Percentiles rank a stretch among this genome's conserved stretches.
Conservation (phyloP, 2,329 filamentous ascomycete genomes). For the Diaporthe australafricana region DNA sequence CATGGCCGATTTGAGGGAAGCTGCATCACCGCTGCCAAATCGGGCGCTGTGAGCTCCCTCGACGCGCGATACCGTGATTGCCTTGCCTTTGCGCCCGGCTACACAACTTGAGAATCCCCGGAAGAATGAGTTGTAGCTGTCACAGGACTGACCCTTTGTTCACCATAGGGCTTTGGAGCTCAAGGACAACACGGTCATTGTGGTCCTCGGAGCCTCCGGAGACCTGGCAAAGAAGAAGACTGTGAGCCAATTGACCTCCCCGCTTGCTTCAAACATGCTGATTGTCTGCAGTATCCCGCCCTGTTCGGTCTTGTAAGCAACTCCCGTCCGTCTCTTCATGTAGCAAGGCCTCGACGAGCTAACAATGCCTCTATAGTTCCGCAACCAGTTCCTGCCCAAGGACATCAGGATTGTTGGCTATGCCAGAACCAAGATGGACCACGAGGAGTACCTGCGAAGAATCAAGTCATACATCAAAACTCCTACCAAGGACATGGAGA, state of each 20-base stretch:
- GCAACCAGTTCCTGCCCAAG: slow-evolving; percentile 98
- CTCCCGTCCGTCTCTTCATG: slow-evolving; percentile 19
- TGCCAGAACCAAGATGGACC: slow-evolving; percentile 99
- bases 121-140: background rate
- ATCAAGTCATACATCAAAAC: slow-evolving; percentile 99
- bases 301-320: slow-evolving; percentile 93
- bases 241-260: slow-evolving; percentile 61
- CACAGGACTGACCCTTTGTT: slow-evolving; percentile 52
- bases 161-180: slow-evolving; percentile 83
- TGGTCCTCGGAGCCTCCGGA: slow-evolving; percentile 96
- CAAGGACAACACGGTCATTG: slow-evolving; percentile 97
- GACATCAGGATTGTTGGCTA: slow-evolving; percentile 98
- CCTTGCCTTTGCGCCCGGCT: background rate
- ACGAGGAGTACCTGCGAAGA: slow-evolving; percentile 91
- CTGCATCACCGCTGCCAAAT: slow-evolving; percentile 9
- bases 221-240: slow-evolving; percentile 99
- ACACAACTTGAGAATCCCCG: background rate
- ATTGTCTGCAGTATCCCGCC: slow-evolving; percentile 81
- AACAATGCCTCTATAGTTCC: slow-evolving; percentile 73
- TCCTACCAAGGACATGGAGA: slow-evolving; percentile 95
- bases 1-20: slow-evolving; percentile 5
- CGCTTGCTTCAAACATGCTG: slow-evolving; percentile 41
- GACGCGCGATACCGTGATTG: background rate
- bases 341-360: slow-evolving; percentile 27
- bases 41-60: slow-evolving; percentile 19